A percentile compares a stretch with the other conserved stretches of the same genome.
phyloP scores from a whole-genome alignment of 768 basidiomycete genomes.

The Lentinula raphanica region DNA sequence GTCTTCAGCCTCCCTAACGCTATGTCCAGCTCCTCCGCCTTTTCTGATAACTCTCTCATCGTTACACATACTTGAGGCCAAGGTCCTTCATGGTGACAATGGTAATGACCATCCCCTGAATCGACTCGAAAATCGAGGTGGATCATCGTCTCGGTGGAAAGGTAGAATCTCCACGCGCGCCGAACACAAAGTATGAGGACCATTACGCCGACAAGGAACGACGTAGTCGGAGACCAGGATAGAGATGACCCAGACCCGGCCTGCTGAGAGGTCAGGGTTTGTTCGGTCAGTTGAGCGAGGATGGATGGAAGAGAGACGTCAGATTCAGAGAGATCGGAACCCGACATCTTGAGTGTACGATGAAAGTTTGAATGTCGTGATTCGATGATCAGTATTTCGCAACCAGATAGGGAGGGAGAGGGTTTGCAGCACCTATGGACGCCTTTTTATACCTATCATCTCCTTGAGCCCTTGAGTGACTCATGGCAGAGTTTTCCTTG shows the following conservation, averaged over 20 bases:
- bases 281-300: background rate
- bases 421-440: too few relatives aligned
- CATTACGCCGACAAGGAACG: background rate
- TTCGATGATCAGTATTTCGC: too few relatives aligned
- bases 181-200: background rate
- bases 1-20: background rate
- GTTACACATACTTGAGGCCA: background rate
- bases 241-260: background rate
- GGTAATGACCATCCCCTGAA: background rate
- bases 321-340: background rate
- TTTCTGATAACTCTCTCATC: background rate
- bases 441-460: too few relatives aligned
- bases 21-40: background rate
- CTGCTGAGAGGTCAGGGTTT: background rate
- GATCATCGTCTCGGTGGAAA: too few relatives aligned
- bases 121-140: background rate
- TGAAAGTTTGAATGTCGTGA: too few relatives aligned
- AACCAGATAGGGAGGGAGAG: too few relatives aligned
- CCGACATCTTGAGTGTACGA: too few relatives aligned
- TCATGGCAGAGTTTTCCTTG: too few relatives aligned
- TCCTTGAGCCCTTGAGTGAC: too few relatives aligned
- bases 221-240: background rate
- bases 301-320: background rate
- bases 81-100: background rate
- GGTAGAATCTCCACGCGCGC: background rate